These are phyloP conservation scores for Mariannaea sp. DNA, from an alignment of 2,329 filamentous ascomycete genomes.

Conservation along the genomic window DNA sequence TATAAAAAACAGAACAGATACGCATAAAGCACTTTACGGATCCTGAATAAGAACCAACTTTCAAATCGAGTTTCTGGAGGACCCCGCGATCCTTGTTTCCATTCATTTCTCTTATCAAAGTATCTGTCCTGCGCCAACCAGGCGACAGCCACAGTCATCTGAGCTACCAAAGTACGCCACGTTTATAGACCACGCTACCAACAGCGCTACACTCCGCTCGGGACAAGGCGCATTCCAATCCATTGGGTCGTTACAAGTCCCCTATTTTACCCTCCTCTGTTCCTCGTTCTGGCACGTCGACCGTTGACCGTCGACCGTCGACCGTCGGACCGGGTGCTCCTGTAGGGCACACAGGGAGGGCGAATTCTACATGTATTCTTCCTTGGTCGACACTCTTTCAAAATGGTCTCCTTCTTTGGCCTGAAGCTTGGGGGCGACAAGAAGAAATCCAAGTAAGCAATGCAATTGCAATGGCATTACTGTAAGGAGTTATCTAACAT, in stretches of 20 bases:
- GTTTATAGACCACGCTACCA: conserved; percentile 1
- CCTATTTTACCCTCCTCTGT: background rate
- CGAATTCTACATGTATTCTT: conserved; percentile 4
- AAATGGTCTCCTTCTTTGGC: conserved; percentile 65
- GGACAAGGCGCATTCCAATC: background rate
- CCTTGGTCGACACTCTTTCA: conserved; percentile 10
- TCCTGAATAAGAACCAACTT: background rate
- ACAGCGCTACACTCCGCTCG: background rate
- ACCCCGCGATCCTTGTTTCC: background rate
- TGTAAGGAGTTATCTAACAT: background rate
- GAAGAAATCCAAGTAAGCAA: conserved; percentile 57
- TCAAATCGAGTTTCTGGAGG: background rate
- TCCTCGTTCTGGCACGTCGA: background rate
- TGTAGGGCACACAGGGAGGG: background rate
- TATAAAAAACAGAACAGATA: background rate
- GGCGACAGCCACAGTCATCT: conserved; percentile 16
- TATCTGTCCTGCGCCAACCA: conserved; percentile 15
- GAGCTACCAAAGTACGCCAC: background rate
- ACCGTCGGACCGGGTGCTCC: background rate
- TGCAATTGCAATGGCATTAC: background rate
- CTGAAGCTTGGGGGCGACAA: conserved; percentile 60
- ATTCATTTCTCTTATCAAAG: background rate
- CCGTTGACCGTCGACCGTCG: too few relatives aligned
- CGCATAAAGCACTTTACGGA: background rate
- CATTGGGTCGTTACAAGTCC: conserved; percentile 2